These are phyloP conservation scores for Colletotrichum navitas DNA, from an alignment of 2,329 filamentous ascomycete genomes.

Conservation along the genomic window DNA sequence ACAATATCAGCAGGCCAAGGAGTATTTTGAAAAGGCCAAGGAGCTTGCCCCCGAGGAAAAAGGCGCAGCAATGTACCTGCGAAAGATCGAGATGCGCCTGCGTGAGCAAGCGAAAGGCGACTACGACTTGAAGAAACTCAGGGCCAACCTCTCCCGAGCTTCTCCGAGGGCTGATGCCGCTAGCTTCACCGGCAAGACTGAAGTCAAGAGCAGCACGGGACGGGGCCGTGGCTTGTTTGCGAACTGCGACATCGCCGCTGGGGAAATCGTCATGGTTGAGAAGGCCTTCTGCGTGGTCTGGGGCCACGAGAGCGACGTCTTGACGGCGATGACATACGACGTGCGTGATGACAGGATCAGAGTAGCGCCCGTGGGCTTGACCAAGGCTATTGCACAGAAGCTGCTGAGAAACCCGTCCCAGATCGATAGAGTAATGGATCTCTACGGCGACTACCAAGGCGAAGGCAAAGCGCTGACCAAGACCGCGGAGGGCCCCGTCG, in stretches of 20 bases:
- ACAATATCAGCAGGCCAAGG: constrained; percentile 45
- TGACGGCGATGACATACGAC: constrained; percentile 51
- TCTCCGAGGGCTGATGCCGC: constrained; percentile 50
- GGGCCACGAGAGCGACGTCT: constrained; percentile 48
- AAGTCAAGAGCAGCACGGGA: constrained; percentile 46
- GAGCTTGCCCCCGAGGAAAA: constrained; percentile 46
- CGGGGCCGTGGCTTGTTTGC: constrained; percentile 55
- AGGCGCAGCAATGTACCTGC: constrained; percentile 42
- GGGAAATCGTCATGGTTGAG: constrained; percentile 55
- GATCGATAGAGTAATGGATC: constrained; percentile 42
- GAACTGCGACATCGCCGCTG: constrained; percentile 47
- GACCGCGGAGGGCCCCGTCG: constrained; percentile 45
- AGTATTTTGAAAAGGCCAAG: constrained; percentile 45
- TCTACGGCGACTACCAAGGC: constrained; percentile 49
- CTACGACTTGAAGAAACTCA: constrained; percentile 46
- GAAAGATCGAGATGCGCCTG: constrained; percentile 44
- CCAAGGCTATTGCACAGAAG: constrained; percentile 47
- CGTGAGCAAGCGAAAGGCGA: constrained; percentile 44
- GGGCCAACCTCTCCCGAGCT: constrained; percentile 43
- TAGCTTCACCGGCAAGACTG: constrained; percentile 46
- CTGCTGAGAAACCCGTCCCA: constrained; percentile 48
- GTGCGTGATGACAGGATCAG: constrained; percentile 48
- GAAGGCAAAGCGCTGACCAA: constrained; percentile 19
- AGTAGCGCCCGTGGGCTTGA: constrained; percentile 50
- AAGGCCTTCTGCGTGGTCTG: constrained; percentile 51